Evolutionary conservation across 2,329 filamentous ascomycete species (phyloP), one percentile per base, ranked within the genome.

Genomic region (Lasiodiplodia sp.): DNA sequence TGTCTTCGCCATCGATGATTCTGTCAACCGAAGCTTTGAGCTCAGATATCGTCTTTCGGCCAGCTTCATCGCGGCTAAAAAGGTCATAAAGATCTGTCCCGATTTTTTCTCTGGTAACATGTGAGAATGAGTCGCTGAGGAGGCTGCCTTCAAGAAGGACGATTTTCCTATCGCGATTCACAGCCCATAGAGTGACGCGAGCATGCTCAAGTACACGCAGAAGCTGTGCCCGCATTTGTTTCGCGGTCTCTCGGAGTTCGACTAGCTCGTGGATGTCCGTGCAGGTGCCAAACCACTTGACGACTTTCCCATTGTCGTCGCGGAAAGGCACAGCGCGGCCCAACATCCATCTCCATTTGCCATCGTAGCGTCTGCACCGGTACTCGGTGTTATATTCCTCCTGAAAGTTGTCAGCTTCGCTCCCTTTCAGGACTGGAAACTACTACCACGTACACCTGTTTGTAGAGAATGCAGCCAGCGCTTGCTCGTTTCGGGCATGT

Each of bases 201-300:
- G 91, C 90, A 73, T 94, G 91, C 44, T 90, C 87, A 67, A 94
- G 89, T 31, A 94, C 91, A 70, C 88, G 90, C 10, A 90, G 83
- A 0, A 95, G 83, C 75, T 93, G 91, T 73, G 91, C 87, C n/a
- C 89, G 85, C 21, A 87, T 91, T 68, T 88, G 85, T 70, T 88
- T 88, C 18, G 90, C 90, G 60, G 86, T 85, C 70, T 91, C 84
- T 69, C 91, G 89, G 16, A 90, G 87, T 74, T 91, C 85, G 3
- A 94, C 90, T 53, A 89, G 85, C 70, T 94, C 91, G 74, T 94
- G 90, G 21, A 94, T 91, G 71, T 95, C 92, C 14, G 92, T 94
- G 73, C 90, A 93, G 1, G 91, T 93, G 18, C 91, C 92, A 73
- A 92, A 93, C 92, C 92, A 94, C 75, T 92, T 93, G 69, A 92